Percentiles rank a stretch among this genome's conserved stretches.
These are phyloP conservation scores for Mycena leptocephala DNA, from an alignment of 768 basidiomycete genomes.

Conservation along the genomic window DNA sequence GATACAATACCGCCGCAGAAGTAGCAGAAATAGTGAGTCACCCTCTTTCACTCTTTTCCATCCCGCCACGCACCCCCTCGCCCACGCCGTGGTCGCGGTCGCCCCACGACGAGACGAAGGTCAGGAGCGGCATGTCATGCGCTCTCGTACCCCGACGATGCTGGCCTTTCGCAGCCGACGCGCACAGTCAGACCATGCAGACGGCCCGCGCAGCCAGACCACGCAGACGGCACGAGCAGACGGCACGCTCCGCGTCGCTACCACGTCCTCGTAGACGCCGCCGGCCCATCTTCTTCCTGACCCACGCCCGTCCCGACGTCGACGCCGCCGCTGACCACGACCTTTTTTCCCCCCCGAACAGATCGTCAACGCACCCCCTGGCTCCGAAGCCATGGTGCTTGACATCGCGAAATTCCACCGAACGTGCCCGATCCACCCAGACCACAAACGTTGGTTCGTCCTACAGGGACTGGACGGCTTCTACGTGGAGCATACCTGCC, in stretches of 20 bases:
- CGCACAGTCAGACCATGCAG: too few species aligned
- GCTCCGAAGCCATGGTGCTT: constrained; percentile 9
- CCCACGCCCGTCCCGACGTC: background rate
- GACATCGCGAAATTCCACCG: constrained; percentile 55
- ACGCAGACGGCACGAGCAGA: too few species aligned
- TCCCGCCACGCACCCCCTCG: background rate
- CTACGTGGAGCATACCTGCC: constrained; percentile 51
- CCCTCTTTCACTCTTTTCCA: too few species aligned
- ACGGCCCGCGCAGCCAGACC: too few species aligned
- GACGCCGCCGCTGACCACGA: background rate
- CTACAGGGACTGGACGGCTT: constrained; percentile 42
- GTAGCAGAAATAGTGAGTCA: constrained; percentile 33
- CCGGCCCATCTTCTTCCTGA: background rate
- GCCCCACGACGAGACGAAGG: background rate
- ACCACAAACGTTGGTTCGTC: constrained; percentile 53
- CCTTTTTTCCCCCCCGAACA: background rate
- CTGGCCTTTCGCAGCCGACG: too few species aligned
- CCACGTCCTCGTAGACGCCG: background rate
- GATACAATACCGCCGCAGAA: constrained; percentile 23
- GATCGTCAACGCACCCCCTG: constrained; percentile 13
- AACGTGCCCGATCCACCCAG: constrained; percentile 49
- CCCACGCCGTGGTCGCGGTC: background rate
- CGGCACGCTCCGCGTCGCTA: too few species aligned
- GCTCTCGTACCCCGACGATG: too few species aligned
- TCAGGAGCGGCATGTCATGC: too few species aligned